Conservation (phyloP, 2,329 filamentous ascomycete species). For the Neonectria punicea region DNA sequence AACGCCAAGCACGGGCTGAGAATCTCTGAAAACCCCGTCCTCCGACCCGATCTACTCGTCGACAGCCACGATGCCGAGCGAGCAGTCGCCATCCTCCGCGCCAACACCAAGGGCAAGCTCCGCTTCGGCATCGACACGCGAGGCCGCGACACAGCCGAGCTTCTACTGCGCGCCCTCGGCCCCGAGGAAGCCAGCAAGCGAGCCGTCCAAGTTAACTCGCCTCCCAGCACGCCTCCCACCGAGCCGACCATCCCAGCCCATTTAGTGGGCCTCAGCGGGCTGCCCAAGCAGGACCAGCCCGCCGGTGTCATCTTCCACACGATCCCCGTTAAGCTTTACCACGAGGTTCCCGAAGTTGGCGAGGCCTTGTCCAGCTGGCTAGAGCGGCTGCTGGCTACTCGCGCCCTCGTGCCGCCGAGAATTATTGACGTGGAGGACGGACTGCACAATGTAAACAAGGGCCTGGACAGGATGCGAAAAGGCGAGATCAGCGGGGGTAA, state of each 20-base stretch:
- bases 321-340: slow-evolving; percentile 81
- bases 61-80: slow-evolving; percentile 73
- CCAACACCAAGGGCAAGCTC: slow-evolving; percentile 65
- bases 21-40: slow-evolving; percentile 57
- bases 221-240: slow-evolving; percentile 51
- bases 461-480: slow-evolving; percentile 71
- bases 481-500: slow-evolving; percentile 76
- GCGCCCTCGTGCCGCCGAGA: slow-evolving; percentile 67
- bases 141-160: slow-evolving; percentile 70
- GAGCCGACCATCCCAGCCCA: slow-evolving; percentile 56
- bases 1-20: slow-evolving; percentile 71
- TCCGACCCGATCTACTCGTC: slow-evolving; percentile 70
- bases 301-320: slow-evolving; percentile 66
- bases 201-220: slow-evolving; percentile 43
- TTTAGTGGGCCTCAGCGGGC: slow-evolving; percentile 73
- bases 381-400: slow-evolving; percentile 68
- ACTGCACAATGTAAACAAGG: slow-evolving; percentile 73
- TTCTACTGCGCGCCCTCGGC: slow-evolving; percentile 56
- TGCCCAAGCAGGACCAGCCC: slow-evolving; percentile 66
- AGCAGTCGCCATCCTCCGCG: slow-evolving; percentile 72
- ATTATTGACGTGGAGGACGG: slow-evolving; percentile 73
- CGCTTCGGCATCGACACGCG: slow-evolving; percentile 77
- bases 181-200: slow-evolving; percentile 56
- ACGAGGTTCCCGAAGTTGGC: slow-evolving; percentile 72
- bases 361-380: slow-evolving; percentile 73